Percentiles rank a stretch among this genome's conserved stretches.
Evolutionary conservation across 139 green algal genomes (phyloP).

Genomic region (Volvox reticuliferus): DNA sequence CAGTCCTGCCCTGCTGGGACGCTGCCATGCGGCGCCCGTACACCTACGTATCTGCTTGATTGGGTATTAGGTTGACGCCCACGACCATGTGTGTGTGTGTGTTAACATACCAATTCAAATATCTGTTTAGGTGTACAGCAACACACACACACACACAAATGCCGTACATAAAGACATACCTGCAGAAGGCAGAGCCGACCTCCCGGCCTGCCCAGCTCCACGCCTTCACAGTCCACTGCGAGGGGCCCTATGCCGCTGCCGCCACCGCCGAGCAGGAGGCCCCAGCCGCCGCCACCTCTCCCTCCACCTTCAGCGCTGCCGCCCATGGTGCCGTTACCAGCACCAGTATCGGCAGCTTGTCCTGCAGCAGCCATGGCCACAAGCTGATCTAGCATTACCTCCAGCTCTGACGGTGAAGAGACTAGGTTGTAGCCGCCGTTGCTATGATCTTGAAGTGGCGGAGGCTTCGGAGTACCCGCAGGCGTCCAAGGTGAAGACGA

Average conservation of each 20-base stretch:
- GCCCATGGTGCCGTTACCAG: not conserved
- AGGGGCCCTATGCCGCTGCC: not conserved
- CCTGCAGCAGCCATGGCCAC: not conserved
- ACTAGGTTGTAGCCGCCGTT: conserved; percentile 38
- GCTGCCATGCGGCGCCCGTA: no score
- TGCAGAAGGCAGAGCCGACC: conserved; percentile 54
- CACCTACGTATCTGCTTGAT: no score
- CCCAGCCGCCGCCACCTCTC: not conserved
- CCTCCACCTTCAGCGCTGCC: not conserved
- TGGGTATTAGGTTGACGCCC: no score
- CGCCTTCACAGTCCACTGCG: conserved; percentile 49
- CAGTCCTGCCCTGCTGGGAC: no score
- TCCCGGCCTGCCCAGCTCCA: conserved; percentile 44
- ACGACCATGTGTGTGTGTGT: no score
- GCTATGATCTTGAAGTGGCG: conserved; percentile 13
- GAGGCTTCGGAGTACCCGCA: not conserved
- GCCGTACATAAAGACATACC: not conserved
- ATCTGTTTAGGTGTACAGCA: no score
- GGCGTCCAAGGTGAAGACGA: not conserved
- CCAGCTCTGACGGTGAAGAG: conserved; percentile 7
- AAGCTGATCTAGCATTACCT: conserved; percentile 51
- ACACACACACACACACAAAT: no score
- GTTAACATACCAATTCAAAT: no score
- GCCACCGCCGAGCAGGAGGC: not conserved
- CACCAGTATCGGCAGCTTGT: not conserved